A percentile compares a stretch with the other conserved stretches of the same genome.
Conservation (phyloP, 1,284 basidiomycete species). For the Inonotus obliquus region DNA sequence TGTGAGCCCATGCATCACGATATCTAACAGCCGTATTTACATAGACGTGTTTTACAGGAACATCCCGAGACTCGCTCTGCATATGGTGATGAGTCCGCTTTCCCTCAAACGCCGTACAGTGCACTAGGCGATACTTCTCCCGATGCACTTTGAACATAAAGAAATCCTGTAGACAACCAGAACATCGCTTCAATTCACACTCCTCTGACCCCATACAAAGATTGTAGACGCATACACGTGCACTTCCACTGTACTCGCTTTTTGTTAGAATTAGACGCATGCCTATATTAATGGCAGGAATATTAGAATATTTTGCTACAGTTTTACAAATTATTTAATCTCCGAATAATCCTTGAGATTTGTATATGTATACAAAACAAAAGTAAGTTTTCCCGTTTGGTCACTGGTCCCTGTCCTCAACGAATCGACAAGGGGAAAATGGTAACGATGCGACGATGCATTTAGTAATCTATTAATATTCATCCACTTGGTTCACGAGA, state of each 20-base stretch:
- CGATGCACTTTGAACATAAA: slow-evolving; percentile 50
- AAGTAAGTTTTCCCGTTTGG: not conserved
- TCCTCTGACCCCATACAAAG: not conserved
- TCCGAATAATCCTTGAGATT: not conserved
- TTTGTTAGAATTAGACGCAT: not conserved
- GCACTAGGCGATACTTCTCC: slow-evolving; percentile 75
- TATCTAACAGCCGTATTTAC: not conserved
- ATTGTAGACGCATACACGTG: not conserved
- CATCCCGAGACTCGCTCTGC: slow-evolving; percentile 67
- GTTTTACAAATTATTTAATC: not conserved
- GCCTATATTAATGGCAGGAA: too few relatives aligned
- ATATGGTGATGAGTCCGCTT: slow-evolving; percentile 60
- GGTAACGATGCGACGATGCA: not conserved
- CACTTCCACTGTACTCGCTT: not conserved
- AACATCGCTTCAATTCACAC: not conserved
- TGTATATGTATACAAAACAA: not conserved
- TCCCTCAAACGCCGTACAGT: slow-evolving; percentile 57
- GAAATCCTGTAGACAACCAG: not conserved
- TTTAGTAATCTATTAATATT: not conserved
- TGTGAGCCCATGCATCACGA: slow-evolving; percentile 38
- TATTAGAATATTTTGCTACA: not conserved
- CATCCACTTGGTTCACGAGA: slow-evolving; percentile 6
- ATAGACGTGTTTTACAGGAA: slow-evolving; percentile 43
- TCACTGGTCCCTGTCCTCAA: not conserved
- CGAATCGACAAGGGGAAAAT: not conserved